phyloP scores from a whole-genome alignment of 2,329 filamentous ascomycete species.

The Lasiodiplodia theobromae region DNA sequence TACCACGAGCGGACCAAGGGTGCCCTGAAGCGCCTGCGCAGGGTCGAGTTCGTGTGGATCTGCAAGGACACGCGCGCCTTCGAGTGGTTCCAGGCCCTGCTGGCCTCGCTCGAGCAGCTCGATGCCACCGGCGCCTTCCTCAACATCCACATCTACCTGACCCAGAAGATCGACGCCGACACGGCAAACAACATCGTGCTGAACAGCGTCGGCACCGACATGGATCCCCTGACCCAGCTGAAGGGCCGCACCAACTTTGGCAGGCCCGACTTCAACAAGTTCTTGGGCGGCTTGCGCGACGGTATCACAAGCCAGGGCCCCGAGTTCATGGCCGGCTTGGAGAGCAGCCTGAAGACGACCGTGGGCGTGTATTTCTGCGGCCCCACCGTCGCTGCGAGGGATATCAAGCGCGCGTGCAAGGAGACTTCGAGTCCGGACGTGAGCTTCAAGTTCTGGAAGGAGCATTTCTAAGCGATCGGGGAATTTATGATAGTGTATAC shows the following conservation, averaged over 20 bases:
- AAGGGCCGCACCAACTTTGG: constrained; percentile 92
- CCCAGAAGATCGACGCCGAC: constrained; percentile 89
- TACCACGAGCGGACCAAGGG: constrained; percentile 96
- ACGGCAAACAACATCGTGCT: constrained; percentile 96
- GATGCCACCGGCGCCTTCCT: constrained; percentile 75
- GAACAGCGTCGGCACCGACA: constrained; percentile 86
- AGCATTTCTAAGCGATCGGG: constrained; percentile 67
- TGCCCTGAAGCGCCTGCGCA: constrained; percentile 83
- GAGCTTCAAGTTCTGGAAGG: constrained; percentile 98
- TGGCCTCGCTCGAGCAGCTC: constrained; percentile 86
- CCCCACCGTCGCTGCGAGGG: constrained; percentile 78
- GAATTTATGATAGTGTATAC: background rate
- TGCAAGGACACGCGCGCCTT: constrained; percentile 96
- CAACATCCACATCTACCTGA: constrained; percentile 97
- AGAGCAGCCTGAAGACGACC: constrained; percentile 77
- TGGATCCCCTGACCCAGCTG: constrained; percentile 92
- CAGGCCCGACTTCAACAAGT: constrained; percentile 81
- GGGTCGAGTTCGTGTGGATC: constrained; percentile 99
- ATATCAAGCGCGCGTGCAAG: constrained; percentile 84
- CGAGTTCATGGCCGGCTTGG: constrained; percentile 84
- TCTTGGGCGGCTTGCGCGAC: constrained; percentile 85
- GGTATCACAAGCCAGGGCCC: constrained; percentile 75
- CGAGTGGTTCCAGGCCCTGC: constrained; percentile 97
- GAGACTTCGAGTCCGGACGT: constrained; percentile 77
- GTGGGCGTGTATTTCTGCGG: constrained; percentile 99